phyloP scores from a whole-genome alignment of 768 basidiomycete species.

The Kwoniella newhampshirensis region DNA sequence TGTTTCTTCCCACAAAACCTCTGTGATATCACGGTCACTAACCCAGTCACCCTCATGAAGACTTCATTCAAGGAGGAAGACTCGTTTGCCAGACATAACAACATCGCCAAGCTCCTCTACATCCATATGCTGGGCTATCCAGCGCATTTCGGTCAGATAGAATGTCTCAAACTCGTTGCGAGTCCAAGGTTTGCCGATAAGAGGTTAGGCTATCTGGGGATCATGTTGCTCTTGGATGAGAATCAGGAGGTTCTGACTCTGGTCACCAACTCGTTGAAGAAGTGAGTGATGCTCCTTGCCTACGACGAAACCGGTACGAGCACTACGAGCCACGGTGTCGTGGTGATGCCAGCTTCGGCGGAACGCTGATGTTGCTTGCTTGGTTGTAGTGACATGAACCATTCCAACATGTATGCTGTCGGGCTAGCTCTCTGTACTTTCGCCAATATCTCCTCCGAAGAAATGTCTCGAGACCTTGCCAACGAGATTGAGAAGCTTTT shows the following conservation, averaged over 20 bases:
- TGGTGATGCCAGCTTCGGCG: too few relatives aligned
- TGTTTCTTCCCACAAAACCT: conserved; percentile 12
- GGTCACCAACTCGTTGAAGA: conserved; percentile 97
- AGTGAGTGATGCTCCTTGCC: conserved; percentile 66
- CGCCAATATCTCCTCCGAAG: conserved; percentile 97
- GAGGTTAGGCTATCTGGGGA: conserved; percentile 90
- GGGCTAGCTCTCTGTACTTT: conserved; percentile 96
- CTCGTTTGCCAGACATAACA: conserved; percentile 90
- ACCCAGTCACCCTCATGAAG: conserved; percentile 46
- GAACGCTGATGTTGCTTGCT: background rate
- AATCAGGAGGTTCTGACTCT: conserved; percentile 95
- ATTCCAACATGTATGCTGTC: conserved; percentile 97
- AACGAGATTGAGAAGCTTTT: conserved; percentile 97
- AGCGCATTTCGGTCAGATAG: conserved; percentile 97
- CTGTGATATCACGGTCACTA: background rate
- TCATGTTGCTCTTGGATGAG: conserved; percentile 96
- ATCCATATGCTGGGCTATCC: conserved; percentile 77
- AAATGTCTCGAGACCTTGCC: conserved; percentile 97
- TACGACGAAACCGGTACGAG: too few relatives aligned
- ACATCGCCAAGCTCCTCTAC: conserved; percentile 95
- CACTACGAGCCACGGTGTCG: too few relatives aligned
- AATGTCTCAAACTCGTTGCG: conserved; percentile 63
- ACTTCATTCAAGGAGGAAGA: conserved; percentile 98
- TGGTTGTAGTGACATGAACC: conserved; percentile 94
- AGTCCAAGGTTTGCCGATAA: conserved; percentile 96